Base-by-base conservation (phyloP, 2,329 filamentous ascomycete genomes). In the Microdochium nivale region DNA sequence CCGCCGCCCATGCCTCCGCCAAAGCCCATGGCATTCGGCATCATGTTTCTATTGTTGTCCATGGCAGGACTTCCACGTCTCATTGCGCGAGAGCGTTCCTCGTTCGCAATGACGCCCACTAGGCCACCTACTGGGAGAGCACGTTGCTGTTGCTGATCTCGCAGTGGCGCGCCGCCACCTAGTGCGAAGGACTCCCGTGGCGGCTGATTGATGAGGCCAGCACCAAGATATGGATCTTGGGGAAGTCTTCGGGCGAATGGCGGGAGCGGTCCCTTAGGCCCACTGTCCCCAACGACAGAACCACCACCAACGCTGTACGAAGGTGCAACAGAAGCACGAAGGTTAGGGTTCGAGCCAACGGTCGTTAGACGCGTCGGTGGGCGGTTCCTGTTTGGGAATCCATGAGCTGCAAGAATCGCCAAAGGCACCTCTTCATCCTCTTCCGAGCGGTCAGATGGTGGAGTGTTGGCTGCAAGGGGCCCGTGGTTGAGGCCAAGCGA, bases 401-500 rank as follows among this genome's bases (percentile, higher is more conserved):
- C 90, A 65, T 96, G 90, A 2, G 90, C 90, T 51, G 89, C 87
- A 21, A 96, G 74, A 58, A 96, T 94, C 13, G 85, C 90, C 40
- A 96, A 73, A 0, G 90, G 90, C 13, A 95, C 80, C 60, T 96
- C 90, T 53, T 96, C 90, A 59, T 96, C 90, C 52, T 91, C 88
- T 35, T 90, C 87, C 1, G 83, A 85, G 3, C 63, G 70, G n/a
- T 79, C 77, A 0, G 74, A 73, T 2, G 67, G 61, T 5, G 65
- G 50, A 56, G 69, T 24, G 62, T 71, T 48, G 63, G 68, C 48
- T 60, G 70, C 19, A 62, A 68, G 7, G 64, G 65, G 48, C 68
- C 69, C 52, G 65, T 60, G 3, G 44, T 54, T 47, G 50, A 54
- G 40, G 55, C 58, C 40, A 66, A 62, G 52, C 63, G 68, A 64